Base-by-base conservation (phyloP, 768 basidiomycete species). In the Kwoniella botswanensis region DNA sequence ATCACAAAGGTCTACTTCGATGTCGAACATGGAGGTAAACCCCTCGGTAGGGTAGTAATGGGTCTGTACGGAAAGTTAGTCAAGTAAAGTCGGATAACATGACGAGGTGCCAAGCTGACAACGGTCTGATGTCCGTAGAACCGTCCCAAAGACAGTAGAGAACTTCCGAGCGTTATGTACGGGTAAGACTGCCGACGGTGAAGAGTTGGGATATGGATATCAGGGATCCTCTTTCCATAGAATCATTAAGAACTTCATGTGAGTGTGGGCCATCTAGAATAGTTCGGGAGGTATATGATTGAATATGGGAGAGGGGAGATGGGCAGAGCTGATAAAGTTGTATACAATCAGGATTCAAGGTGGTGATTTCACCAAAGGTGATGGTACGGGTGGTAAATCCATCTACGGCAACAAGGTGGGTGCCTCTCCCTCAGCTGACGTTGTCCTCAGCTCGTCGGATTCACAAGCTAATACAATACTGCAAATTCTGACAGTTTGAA, bases 161-260 rank as follows among this genome's bases (percentile, higher is more conserved):
- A 98, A 98, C 88, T 98, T 98, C 89, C 91, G 94, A 68, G 93
- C 94, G 59, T 88, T 99, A 75, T 86, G 92, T 13, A 93, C 93
- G 46, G 93, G 95, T 68, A 86, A 89, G 77, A 89, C 88, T 76
- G 93, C 91, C 85, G 89, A 92, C 68, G 92, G 92, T 71, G 87
- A 87, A 1, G 88, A 89, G 18, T 88, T 92, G 65, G 93, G 90
- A 18, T 96, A 87, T 80, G 94, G 95, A 11, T 99, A 94, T 88
- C 91, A 96, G 85, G 94, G 93, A 55, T 94, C 93, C 71, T 90
- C 90, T 76, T 99, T 99, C 89, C 96, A 99, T 86, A 91, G 95
- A 82, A 89, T 98, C 71, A 96, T 97, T 83, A 92, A 93, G 85
- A 86, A 92, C 78, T 96, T 96, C 85, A 96, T 96, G 94, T 78